These are phyloP conservation scores for Polysphondylium violaceum DNA, from an alignment of 78 protist genomes.

Conservation along the genomic window DNA sequence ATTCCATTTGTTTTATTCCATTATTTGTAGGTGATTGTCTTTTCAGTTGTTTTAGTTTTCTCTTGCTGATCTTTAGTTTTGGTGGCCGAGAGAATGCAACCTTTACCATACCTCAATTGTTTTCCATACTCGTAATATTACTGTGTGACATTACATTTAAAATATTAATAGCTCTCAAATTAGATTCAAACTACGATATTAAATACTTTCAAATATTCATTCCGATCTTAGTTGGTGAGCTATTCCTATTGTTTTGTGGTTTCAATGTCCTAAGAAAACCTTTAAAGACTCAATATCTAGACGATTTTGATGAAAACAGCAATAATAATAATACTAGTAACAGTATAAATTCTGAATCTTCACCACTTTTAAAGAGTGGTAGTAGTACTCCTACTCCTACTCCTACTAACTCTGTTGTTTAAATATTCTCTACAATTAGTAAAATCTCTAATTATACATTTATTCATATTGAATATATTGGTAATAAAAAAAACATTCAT, in stretches of 20 bases:
- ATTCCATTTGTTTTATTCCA: conserved; percentile 47
- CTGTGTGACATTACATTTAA: conserved; percentile 35
- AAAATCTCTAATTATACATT: no score
- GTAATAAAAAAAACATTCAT: no score
- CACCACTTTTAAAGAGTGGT: background rate
- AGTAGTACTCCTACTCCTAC: no score
- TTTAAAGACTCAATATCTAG: background rate
- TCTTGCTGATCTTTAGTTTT: conserved; percentile 28
- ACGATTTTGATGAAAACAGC: background rate
- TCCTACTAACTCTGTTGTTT: no score
- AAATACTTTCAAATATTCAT: conserved; percentile 1
- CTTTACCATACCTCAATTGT: conserved; percentile 27
- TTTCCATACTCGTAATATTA: conserved; percentile 23
- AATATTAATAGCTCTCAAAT: conserved; percentile 3
- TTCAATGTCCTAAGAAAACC: conserved; percentile 36
- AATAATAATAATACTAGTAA: background rate
- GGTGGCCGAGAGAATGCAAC: conserved; percentile 32
- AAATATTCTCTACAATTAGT: no score
- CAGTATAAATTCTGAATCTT: background rate
- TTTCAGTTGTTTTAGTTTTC: conserved; percentile 30
- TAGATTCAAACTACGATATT: background rate
- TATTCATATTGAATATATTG: background rate
- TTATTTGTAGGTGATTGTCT: conserved; percentile 42
- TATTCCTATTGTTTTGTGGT: conserved; percentile 41
- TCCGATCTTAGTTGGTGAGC: conserved; percentile 45